Evolutionary conservation across 78 protist species (phyloP).

Genomic region (Speleostelium caveatum): DNA sequence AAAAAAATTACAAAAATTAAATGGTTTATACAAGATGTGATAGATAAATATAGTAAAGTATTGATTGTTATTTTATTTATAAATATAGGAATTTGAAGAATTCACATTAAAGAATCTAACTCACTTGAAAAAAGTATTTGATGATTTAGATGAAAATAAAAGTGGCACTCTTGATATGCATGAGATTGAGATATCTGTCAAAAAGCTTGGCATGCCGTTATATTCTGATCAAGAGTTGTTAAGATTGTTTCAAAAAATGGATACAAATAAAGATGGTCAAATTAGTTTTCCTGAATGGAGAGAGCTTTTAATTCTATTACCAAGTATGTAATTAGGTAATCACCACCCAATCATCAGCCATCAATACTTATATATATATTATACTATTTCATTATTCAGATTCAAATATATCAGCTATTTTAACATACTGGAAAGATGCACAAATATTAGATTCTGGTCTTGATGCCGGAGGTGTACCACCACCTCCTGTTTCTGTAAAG

Average conservation of each 20-base stretch:
- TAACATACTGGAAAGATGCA: constrained; percentile 65
- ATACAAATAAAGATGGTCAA: constrained; percentile 45
- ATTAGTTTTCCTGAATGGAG: constrained; percentile 73
- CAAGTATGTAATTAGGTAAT: constrained; percentile 15
- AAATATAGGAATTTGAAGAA: constrained; percentile 37
- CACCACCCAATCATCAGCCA: too few species aligned
- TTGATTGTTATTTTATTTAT: too few species aligned
- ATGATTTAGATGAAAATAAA: constrained; percentile 44
- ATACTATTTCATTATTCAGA: too few species aligned
- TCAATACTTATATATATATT: too few species aligned
- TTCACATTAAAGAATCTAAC: constrained; percentile 20
- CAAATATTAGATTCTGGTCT: constrained; percentile 46
- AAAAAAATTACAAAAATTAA: too few species aligned
- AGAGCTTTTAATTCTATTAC: constrained; percentile 45
- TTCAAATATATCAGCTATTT: neutral
- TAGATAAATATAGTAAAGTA: too few species aligned
- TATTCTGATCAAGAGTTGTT: constrained; percentile 57
- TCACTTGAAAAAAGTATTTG: constrained; percentile 16
- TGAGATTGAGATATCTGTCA: constrained; percentile 51
- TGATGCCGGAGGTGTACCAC: constrained; percentile 57
- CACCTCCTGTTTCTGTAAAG: constrained; percentile 7
- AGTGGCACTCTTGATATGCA: constrained; percentile 36
- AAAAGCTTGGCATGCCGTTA: constrained; percentile 15
- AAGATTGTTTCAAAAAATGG: constrained; percentile 29
- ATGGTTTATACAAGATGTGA: too few species aligned